Conservation (phyloP, 2,329 filamentous ascomycete species). For the Stachybotrys elegans region DNA sequence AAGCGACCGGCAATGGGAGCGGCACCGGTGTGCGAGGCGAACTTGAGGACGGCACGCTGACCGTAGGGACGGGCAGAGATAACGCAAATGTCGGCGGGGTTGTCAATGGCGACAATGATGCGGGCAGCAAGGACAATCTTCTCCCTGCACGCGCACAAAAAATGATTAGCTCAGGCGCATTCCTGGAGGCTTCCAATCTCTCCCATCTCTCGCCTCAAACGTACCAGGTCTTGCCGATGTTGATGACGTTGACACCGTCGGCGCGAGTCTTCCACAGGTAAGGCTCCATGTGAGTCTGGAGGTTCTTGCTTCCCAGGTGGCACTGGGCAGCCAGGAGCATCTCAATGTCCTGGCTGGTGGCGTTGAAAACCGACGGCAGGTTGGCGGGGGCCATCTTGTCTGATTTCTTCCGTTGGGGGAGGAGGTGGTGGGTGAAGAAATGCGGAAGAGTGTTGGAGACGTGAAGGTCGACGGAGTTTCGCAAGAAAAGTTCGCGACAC, state of each 20-base stretch:
- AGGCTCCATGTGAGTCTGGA: slow-evolving; percentile 98
- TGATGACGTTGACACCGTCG: slow-evolving; percentile 97
- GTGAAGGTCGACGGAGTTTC: slow-evolving; percentile 22
- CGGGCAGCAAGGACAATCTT: slow-evolving; percentile 98
- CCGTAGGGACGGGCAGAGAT: slow-evolving; percentile 99
- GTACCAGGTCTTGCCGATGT: slow-evolving; percentile 99
- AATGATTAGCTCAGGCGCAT: no score
- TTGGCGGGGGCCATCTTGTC: slow-evolving; percentile 92
- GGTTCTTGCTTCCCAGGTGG: slow-evolving; percentile 98
- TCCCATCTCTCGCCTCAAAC: slow-evolving; percentile 27
- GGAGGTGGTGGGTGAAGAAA: slow-evolving; percentile 22
- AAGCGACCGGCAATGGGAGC: slow-evolving; percentile 98
- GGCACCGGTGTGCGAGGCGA: slow-evolving; percentile 96
- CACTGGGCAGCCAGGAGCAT: slow-evolving; percentile 95
- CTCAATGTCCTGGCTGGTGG: slow-evolving; percentile 98
- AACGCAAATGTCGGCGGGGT: slow-evolving; percentile 98
- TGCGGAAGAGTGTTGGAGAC: slow-evolving; percentile 18
- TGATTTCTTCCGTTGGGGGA: slow-evolving; percentile 31
- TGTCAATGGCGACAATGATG: slow-evolving; percentile 98
- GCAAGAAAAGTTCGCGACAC: slow-evolving; percentile 39
- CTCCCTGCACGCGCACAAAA: slow-evolving; percentile 61
- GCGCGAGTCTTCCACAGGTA: slow-evolving; percentile 99
- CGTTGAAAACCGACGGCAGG: slow-evolving; percentile 93
- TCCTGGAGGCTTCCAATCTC: slow-evolving; percentile 1
- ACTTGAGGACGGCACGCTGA: slow-evolving; percentile 99